Evolutionary conservation across 2,329 filamentous ascomycete species (phyloP).

Genomic region (Akanthomyces muscarius): DNA sequence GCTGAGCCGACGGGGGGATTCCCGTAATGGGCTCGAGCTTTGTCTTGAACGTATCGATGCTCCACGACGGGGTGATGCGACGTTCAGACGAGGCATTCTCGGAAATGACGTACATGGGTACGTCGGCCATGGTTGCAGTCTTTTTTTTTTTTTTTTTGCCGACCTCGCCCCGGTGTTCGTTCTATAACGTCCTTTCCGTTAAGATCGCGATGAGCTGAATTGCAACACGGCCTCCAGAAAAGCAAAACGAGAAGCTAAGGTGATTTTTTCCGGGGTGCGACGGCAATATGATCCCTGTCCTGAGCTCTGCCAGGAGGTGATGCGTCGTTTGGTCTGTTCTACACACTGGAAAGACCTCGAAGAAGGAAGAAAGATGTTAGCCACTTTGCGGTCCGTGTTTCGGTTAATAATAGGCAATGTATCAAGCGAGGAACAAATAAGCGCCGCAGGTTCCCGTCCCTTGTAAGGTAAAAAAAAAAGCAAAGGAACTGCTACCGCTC

Average conservation of each 20-base stretch:
- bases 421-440: not conserved
- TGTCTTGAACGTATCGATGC: conserved; percentile 73
- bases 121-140: conserved; percentile 56
- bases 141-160: not conserved
- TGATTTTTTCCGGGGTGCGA: not conserved
- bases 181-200: not conserved
- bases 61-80: conserved; percentile 89
- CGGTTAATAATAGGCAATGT: not conserved
- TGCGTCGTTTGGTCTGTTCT: not conserved
- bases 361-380: not conserved
- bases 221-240: not conserved
- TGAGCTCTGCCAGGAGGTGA: not conserved
- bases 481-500: not conserved
- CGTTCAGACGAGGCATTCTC: conserved; percentile 80
- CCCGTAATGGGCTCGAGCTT: conserved; percentile 93
- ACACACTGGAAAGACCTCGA: not conserved
- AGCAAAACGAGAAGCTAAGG: not conserved
- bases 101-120: conserved; percentile 71
- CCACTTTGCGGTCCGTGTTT: not conserved
- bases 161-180: not conserved
- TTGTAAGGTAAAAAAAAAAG: not conserved
- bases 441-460: not conserved
- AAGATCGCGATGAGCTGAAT: too few relatives aligned
- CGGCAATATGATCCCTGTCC: not conserved
- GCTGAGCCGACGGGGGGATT: conserved; percentile 76